Conservation (phyloP, 2,329 filamentous ascomycete genomes). For the Talaromyces sp. region DNA sequence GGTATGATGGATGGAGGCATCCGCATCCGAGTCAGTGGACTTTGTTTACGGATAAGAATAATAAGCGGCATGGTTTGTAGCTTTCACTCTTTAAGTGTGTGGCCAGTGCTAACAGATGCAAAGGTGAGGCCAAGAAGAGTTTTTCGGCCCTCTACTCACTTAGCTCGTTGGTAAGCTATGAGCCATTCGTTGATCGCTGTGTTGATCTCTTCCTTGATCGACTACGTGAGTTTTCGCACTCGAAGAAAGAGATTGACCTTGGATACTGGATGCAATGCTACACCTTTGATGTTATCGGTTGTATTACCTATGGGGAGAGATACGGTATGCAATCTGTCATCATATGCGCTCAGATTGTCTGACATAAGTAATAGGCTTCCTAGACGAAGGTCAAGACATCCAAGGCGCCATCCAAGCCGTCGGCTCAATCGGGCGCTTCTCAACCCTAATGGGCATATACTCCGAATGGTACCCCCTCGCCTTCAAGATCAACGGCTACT, state of each 20-base stretch:
- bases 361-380: constrained; percentile 42
- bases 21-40: constrained; percentile 32
- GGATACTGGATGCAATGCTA: constrained; percentile 41
- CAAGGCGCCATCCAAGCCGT: constrained; percentile 44
- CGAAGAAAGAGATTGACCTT: constrained; percentile 35
- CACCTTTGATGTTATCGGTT: constrained; percentile 49
- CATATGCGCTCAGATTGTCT: background rate
- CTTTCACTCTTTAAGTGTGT: background rate
- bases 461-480: constrained; percentile 40
- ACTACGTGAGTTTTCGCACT: constrained; percentile 39
- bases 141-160: constrained; percentile 51
- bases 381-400: constrained; percentile 50
- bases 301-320: constrained; percentile 46
- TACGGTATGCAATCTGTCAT: constrained; percentile 24
- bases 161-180: constrained; percentile 50
- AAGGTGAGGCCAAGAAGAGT: constrained; percentile 38
- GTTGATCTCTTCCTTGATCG: constrained; percentile 42
- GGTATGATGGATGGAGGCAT: constrained; percentile 22
- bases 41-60: constrained; percentile 35
- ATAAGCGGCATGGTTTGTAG: constrained; percentile 37
- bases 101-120: constrained; percentile 18
- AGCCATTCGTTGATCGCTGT: constrained; percentile 52
- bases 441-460: constrained; percentile 46
- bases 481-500: constrained; percentile 31
- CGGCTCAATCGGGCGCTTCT: constrained; percentile 38